A percentile compares a stretch with the other conserved stretches of the same genome.
phyloP scores from a whole-genome alignment of 2,329 filamentous ascomycete genomes.

The Stylonectria norvegica region DNA sequence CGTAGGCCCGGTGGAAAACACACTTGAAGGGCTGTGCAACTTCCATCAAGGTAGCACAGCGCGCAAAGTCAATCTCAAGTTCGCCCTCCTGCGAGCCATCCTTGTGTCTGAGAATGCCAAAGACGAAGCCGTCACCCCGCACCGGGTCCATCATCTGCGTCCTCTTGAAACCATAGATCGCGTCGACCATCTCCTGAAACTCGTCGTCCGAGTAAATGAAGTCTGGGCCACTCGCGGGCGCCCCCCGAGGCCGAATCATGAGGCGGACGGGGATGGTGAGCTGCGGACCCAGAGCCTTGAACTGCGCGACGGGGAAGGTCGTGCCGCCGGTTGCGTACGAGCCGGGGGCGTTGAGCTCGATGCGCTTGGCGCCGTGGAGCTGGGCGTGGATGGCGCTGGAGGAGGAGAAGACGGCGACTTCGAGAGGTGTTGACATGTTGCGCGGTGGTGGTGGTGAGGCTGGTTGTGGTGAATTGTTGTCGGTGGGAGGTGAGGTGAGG shows the following conservation, averaged over 20 bases:
- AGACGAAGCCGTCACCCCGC: slow-evolving; percentile 55
- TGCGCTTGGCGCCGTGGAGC: slow-evolving; percentile 43
- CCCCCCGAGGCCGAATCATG: slow-evolving; percentile 51
- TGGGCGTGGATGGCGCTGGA: slow-evolving; percentile 38
- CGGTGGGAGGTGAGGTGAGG: not conserved
- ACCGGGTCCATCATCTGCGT: slow-evolving; percentile 35
- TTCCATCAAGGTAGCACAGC: slow-evolving; percentile 39
- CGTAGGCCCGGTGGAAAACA: slow-evolving; percentile 57
- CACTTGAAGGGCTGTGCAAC: slow-evolving; percentile 42
- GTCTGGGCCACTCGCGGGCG: slow-evolving; percentile 30
- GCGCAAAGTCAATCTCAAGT: slow-evolving; percentile 37
- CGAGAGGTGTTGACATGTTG: slow-evolving; percentile 34
- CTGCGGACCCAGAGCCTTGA: slow-evolving; percentile 28
- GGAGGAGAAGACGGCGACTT: slow-evolving; percentile 53
- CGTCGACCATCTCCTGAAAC: slow-evolving; percentile 40
- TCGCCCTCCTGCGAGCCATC: not conserved
- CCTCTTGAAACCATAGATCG: slow-evolving; percentile 37
- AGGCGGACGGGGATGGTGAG: slow-evolving; percentile 44
- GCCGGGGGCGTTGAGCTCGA: slow-evolving; percentile 52
- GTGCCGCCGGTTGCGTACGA: slow-evolving; percentile 51
- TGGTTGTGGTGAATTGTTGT: not conserved
- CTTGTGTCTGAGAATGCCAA: slow-evolving; percentile 41
- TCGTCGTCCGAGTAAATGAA: slow-evolving; percentile 49
- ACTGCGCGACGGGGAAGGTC: slow-evolving; percentile 44
- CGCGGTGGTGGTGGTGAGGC: not conserved